phyloP scores from a whole-genome alignment of 768 basidiomycete species.

The Suillus clintonianus region DNA sequence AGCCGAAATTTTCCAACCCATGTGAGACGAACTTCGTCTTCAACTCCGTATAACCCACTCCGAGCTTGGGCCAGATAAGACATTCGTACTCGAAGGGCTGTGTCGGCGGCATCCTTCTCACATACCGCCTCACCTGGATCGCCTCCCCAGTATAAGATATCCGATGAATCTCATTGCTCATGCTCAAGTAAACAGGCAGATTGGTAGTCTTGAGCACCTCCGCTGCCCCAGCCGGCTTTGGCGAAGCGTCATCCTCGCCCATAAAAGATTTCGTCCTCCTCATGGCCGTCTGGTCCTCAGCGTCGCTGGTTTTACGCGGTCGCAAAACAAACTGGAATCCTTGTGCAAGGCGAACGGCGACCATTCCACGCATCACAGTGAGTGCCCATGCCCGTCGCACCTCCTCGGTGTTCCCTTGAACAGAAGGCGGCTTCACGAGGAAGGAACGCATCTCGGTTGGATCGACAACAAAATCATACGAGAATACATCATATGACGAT shows the following conservation, averaged over 20 bases:
- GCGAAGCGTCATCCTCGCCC: constrained; percentile 52
- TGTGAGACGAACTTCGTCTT: constrained; percentile 74
- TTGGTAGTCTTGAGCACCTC: constrained; percentile 59
- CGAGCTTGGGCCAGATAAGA: constrained; percentile 91
- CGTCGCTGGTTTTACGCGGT: constrained; percentile 30
- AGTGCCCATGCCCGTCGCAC: constrained; percentile 72
- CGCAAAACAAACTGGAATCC: constrained; percentile 91
- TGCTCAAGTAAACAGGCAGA: constrained; percentile 87
- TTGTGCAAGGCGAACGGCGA: constrained; percentile 86
- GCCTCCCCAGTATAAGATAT: constrained; percentile 90
- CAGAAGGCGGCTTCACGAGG: constrained; percentile 68
- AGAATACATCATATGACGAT: constrained; percentile 75
- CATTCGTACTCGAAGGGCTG: constrained; percentile 79
- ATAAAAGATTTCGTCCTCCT: constrained; percentile 60
- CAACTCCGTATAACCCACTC: constrained; percentile 83
- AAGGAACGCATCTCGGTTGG: constrained; percentile 85
- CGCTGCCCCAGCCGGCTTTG: constrained; percentile 64
- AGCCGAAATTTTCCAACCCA: constrained; percentile 80
- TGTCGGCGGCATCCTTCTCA: constrained; percentile 67
- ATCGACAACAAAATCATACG: constrained; percentile 87
- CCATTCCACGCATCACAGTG: constrained; percentile 90
- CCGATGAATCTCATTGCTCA: constrained; percentile 93
- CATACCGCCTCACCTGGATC: constrained; percentile 86
- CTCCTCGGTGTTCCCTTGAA: constrained; percentile 52
- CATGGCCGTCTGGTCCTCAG: constrained; percentile 37